Percentiles rank a stretch among this genome's conserved stretches.
phyloP scores from a whole-genome alignment of 1,139 yeast genomes.

The Kodamaea arcana region DNA sequence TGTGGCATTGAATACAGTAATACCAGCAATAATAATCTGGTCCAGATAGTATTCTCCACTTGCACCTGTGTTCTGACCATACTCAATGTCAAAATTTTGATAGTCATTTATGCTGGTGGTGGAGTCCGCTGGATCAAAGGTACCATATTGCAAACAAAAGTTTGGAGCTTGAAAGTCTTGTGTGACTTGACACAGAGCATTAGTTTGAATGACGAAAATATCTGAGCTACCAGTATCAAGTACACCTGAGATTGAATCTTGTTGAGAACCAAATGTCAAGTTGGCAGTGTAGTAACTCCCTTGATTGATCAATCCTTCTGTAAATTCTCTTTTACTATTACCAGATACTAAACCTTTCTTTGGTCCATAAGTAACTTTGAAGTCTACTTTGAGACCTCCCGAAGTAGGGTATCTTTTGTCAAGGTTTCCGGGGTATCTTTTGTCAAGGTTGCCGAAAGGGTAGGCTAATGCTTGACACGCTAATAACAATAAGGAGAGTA shows the following conservation, averaged over 20 bases:
- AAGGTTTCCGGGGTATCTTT: conserved; percentile 1
- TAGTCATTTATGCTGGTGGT: conserved; percentile 4
- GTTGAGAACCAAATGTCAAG: conserved; percentile 9
- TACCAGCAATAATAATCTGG: conserved; percentile 5
- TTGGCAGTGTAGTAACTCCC: conserved; percentile 5
- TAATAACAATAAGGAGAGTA: background rate
- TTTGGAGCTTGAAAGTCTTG: background rate
- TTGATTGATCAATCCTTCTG: background rate
- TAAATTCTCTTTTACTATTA: background rate
- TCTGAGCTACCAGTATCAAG: conserved; percentile 20
- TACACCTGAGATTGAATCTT: conserved; percentile 7
- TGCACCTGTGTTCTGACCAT: conserved; percentile 8
- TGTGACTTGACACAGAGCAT: background rate
- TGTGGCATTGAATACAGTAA: conserved; percentile 7
- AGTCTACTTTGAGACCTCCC: conserved; percentile 4
- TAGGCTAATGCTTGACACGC: background rate
- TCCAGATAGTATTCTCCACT: conserved; percentile 8
- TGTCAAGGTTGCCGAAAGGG: background rate
- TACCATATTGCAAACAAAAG: conserved; percentile 10
- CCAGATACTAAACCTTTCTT: background rate
- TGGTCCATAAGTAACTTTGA: background rate
- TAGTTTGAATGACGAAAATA: conserved; percentile 12
- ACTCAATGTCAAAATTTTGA: conserved; percentile 5
- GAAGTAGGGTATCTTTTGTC: background rate
- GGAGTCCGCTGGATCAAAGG: conserved; percentile 11